Evolutionary conservation across 2,329 filamentous ascomycete genomes (phyloP).

Genomic region (Truncatella angustata): DNA sequence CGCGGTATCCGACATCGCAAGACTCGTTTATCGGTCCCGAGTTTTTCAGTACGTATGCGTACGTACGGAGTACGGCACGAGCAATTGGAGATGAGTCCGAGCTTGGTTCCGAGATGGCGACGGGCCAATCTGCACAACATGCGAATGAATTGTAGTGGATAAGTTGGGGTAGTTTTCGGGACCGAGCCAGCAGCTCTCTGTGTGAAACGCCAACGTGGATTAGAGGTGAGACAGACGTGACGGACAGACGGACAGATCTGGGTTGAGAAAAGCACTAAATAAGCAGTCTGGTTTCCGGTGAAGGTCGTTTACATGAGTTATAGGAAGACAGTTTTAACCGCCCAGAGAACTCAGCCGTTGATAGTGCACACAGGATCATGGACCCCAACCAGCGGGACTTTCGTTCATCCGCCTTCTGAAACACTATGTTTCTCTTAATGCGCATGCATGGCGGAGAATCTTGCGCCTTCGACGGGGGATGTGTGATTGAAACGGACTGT

Average conservation of each 20-base stretch:
- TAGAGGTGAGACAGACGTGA: not conserved
- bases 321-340: not conserved
- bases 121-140: not conserved
- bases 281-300: not conserved
- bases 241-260: not conserved
- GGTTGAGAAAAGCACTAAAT: not conserved
- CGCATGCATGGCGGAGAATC: conserved; percentile 4
- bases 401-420: not conserved
- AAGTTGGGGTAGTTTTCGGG: not conserved
- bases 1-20: conserved; percentile 13
- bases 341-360: not conserved
- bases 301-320: not conserved
- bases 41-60: conserved; percentile 30
- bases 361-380: not conserved
- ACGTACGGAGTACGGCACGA: too few relatives aligned
- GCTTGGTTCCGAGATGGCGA: not conserved
- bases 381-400: not conserved
- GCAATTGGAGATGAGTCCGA: not conserved
- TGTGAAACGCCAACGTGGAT: too few relatives aligned
- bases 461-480: not conserved
- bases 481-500: not conserved
- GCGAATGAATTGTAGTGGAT: not conserved
- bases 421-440: not conserved
- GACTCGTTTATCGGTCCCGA: conserved; percentile 36
- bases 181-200: not conserved